Base-by-base conservation (phyloP, 345 rosid species). In the Rhizophora mangle region DNA sequence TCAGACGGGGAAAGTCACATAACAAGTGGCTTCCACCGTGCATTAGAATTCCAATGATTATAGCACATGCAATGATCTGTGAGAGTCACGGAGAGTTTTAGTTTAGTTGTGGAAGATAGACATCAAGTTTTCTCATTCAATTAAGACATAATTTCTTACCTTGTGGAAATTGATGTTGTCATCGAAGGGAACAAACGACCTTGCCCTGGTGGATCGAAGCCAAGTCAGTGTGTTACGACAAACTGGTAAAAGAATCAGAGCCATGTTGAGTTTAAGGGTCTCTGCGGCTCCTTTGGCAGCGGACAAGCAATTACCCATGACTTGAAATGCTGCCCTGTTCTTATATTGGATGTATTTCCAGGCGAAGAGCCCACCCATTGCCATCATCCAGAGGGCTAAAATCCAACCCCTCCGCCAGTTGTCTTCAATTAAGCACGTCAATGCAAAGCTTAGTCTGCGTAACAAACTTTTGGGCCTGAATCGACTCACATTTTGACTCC, bases 261-360 rank as follows among this genome's bases (percentile, higher is more conserved):
- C 99, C 99, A 95, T 92, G 77, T 95, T 95, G 83, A 95, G 85
- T 82, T 95, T 95, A 55, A 95, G 88, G 54, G 96, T 95, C 85
- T 95, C 99, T 1, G 97, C 99, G 32, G 99, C 92, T 11, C 97
- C 99, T 85, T 95, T 95, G 60, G 99, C 99, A 6, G 84, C 74
- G 21, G 87, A 63, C 72, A 95, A 58, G 76, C 99, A 95, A 66
- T 92, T 82, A 21, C 99, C 96, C 99, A 88, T 88, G 46, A 87
- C 96, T 0, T 84, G 87, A 67, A 92, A 95, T 47, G 89, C 93
- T 1, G 89, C 86, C 77, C 43, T 92, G 76, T 87, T 77, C 82
- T 66, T 80, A 64, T 95, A 95, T 64, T 92, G 91, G 62, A 73
- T 11, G 83, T 92, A 95, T 84, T 90, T 95, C 99, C 99, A 95